Evolutionary conservation across 805 yeast species (phyloP), one percentile per base, ranked within the genome.

Genomic region (Metschnikowia shivogae): DNA sequence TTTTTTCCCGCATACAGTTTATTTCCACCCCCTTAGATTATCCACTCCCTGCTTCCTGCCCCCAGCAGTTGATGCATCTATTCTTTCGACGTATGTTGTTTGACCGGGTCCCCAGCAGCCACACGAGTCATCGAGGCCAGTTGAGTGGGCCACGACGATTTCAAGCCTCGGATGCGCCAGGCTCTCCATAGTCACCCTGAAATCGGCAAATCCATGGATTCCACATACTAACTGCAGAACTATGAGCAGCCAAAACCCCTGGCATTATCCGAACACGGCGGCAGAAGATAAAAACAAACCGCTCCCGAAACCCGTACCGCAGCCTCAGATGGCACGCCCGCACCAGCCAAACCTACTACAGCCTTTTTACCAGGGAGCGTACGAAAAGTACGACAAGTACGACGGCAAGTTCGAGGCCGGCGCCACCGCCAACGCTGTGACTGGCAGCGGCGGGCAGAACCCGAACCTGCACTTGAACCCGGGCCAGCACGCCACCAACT

Each of bases 201-300:
- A 17, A 17, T 17, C 17, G n/a, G n/a, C n/a, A n/a, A 17, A 17
- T 2, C 17, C 17, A 17, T 17, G 17, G 17, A 17, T 17, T 17
- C 17, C n/a, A n/a, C n/a, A 17, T 39, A 39, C 42, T 39, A 39
- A 39, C 42, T n/a, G 6, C 36, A 39, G 42, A 39, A 39, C 36
- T 24, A 39, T 39, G 42, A 39, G 42, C 35, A 30, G 42, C 42
- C 42, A 39, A 39, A 39, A 22, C 42, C 42, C 36, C n/a, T 39
- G 36, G 42, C 42, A 30, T 22, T 31, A 31, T n/a, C 42, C 26
- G 20, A 24, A 12, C 22, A 10, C 35, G 19, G 36, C 42, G 20
- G 20, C 10, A 6, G 36, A 11, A 26, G 24, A 9, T 28, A 39
- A 39, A 24, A 24, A 28, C 13, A 34, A 30, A 12, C 36, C 42